These are phyloP conservation scores for Cymbopogon citratus DNA, from an alignment of 176 grass and related monocot genomes.

Conservation along the genomic window DNA sequence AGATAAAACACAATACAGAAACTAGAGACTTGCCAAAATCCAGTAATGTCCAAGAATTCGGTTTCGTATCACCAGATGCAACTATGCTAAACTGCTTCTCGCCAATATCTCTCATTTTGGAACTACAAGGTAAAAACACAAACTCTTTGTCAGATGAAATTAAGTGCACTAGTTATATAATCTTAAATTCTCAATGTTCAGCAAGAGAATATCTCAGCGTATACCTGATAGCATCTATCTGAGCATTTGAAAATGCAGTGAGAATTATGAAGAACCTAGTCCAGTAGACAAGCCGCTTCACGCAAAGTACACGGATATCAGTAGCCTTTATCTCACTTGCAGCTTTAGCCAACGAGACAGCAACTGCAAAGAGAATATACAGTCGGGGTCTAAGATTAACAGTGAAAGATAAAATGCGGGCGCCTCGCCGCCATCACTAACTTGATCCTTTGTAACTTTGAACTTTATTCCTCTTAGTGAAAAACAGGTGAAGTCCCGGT, in stretches of 20 bases:
- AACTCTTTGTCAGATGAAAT: neutral
- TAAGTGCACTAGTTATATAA: neutral
- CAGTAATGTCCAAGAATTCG: conserved; percentile 87
- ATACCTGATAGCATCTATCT: conserved; percentile 94
- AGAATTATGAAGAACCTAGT: conserved; percentile 94
- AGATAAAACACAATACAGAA: neutral
- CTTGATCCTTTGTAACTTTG: no score
- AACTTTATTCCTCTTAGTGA: no score
- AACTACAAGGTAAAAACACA: conserved; percentile 39
- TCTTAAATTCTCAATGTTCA: neutral
- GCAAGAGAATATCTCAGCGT: neutral
- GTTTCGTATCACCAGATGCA: conserved; percentile 85
- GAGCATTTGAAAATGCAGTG: conserved; percentile 90
- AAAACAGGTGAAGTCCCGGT: no score
- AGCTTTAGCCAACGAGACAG: conserved; percentile 71
- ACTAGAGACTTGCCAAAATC: conserved; percentile 64
- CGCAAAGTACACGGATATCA: conserved; percentile 76
- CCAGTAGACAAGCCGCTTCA: conserved; percentile 93
- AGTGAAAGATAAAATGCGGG: neutral
- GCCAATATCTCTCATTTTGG: conserved; percentile 80
- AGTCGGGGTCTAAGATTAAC: neutral
- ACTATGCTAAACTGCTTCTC: conserved; percentile 81
- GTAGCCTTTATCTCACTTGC: conserved; percentile 88
- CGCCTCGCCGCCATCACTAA: no score
- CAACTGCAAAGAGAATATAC: conserved; percentile 46